A percentile compares a stretch with the other conserved stretches of the same genome.
These are phyloP conservation scores for Pichia deserticola DNA, from an alignment of 805 yeast genomes.

Conservation along the genomic window DNA sequence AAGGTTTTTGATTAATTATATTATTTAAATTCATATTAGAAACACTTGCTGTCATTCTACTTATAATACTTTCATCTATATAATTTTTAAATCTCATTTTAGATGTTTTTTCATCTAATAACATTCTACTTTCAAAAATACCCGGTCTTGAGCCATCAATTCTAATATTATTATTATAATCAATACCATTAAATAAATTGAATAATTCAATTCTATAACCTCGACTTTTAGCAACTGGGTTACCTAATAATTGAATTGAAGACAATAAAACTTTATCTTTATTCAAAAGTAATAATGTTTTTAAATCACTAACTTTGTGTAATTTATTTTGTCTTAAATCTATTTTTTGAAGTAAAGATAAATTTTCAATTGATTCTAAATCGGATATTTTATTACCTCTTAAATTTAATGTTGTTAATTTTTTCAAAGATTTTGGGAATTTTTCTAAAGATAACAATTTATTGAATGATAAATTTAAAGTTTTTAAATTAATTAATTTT, in stretches of 20 bases:
- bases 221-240: conserved; percentile 31
- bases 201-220: conserved; percentile 48
- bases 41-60: conserved; percentile 31
- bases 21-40: conserved; percentile 28
- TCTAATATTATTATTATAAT: conserved; percentile 38
- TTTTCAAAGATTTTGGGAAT: conserved; percentile 34
- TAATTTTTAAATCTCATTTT: conserved; percentile 36
- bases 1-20: conserved; percentile 12
- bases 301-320: conserved; percentile 30
- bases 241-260: conserved; percentile 30
- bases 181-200: conserved; percentile 48
- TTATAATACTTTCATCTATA: conserved; percentile 29
- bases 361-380: conserved; percentile 39
- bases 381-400: conserved; percentile 39
- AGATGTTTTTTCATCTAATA: conserved; percentile 44
- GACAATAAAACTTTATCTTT: conserved; percentile 16
- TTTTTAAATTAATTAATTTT: conserved; percentile 40
- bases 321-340: conserved; percentile 46
- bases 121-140: conserved; percentile 48
- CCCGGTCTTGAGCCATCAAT: conserved; percentile 59
- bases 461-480: conserved; percentile 47
- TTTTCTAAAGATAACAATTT: conserved; percentile 27
- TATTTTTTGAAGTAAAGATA: conserved; percentile 38
- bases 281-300: conserved; percentile 31
- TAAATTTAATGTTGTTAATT: conserved; percentile 41